Conservation (phyloP, 2,329 filamentous ascomycete species). For the Venturia nashicola region DNA sequence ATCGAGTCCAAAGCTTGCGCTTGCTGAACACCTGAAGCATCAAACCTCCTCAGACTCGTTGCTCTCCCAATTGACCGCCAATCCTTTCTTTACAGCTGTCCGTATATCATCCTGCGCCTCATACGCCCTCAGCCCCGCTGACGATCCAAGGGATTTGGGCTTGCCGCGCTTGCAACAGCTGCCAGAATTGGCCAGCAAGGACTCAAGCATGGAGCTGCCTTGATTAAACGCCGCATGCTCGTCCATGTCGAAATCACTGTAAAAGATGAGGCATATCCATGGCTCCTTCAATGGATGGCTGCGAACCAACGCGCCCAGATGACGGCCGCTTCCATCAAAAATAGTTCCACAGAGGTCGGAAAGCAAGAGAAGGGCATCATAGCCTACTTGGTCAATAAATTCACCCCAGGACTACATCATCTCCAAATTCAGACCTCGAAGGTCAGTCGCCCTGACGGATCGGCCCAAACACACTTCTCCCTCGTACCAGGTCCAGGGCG, state of each 20-base stretch:
- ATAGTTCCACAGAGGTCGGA: conserved; percentile 10
- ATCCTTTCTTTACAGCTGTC: conserved; percentile 44
- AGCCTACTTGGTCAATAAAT: conserved; percentile 41
- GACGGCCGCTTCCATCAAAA: neutral
- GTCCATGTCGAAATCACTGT: conserved; percentile 94
- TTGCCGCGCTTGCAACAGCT: conserved; percentile 75
- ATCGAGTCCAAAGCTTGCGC: conserved; percentile 20
- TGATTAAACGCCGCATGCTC: conserved; percentile 73
- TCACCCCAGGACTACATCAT: conserved; percentile 50
- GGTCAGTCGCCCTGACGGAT: conserved; percentile 50
- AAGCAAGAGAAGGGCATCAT: conserved; percentile 27
- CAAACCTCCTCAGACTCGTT: conserved; percentile 23
- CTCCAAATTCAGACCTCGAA: conserved; percentile 54
- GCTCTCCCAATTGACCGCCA: conserved; percentile 33
- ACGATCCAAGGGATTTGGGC: conserved; percentile 57
- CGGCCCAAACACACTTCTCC: conserved; percentile 67
- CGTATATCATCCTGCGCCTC: conserved; percentile 30
- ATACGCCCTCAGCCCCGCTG: conserved; percentile 15
- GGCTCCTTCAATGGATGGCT: conserved; percentile 91
- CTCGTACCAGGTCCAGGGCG: conserved; percentile 83
- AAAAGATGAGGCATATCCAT: conserved; percentile 84
- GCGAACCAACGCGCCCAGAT: conserved; percentile 55
- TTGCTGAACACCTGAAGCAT: conserved; percentile 22
- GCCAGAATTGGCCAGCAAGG: conserved; percentile 72
- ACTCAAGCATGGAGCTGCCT: conserved; percentile 55